Percentiles rank a stretch among this genome's conserved stretches.
These are phyloP conservation scores for Gastrodia elata DNA, from an alignment of 106 monocot genomes.

Conservation along the genomic window DNA sequence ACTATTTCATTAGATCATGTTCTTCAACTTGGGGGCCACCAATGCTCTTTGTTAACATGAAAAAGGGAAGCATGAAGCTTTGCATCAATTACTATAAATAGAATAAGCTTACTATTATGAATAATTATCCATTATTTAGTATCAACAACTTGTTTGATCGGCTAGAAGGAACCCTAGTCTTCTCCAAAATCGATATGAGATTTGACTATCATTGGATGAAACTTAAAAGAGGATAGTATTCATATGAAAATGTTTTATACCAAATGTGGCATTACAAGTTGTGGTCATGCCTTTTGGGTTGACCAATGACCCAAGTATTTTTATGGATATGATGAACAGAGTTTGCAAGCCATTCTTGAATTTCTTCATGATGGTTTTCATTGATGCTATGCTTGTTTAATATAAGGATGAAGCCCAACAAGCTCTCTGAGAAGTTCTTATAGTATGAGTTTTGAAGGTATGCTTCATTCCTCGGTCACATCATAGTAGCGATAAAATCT, in stretches of 20 bases:
- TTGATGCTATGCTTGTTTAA: no score
- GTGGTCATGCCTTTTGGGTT: no score
- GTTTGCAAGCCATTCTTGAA: no score
- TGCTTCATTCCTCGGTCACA: neutral
- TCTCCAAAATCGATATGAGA: no score
- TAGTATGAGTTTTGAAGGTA: neutral
- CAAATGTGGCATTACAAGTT: no score
- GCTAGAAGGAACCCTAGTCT: neutral
- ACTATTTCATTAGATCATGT: neutral
- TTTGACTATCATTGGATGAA: neutral
- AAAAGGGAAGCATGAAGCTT: neutral
- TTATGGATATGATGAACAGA: no score
- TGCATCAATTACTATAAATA: conserved; percentile 2
- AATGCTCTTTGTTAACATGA: conserved; percentile 11
- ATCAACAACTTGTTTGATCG: conserved; percentile 15
- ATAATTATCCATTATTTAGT: conserved; percentile 1
- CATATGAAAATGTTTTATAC: neutral
- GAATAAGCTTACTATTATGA: conserved; percentile 9
- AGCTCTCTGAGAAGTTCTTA: neutral
- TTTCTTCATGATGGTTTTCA: no score
- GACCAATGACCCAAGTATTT: no score
- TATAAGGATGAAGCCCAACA: no score
- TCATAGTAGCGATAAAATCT: neutral
- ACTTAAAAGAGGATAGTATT: neutral
- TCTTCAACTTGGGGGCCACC: neutral